A percentile compares a stretch with the other conserved stretches of the same genome.
phyloP scores from a whole-genome alignment of 768 basidiomycete species.

The Leccinum subgranulosum region DNA sequence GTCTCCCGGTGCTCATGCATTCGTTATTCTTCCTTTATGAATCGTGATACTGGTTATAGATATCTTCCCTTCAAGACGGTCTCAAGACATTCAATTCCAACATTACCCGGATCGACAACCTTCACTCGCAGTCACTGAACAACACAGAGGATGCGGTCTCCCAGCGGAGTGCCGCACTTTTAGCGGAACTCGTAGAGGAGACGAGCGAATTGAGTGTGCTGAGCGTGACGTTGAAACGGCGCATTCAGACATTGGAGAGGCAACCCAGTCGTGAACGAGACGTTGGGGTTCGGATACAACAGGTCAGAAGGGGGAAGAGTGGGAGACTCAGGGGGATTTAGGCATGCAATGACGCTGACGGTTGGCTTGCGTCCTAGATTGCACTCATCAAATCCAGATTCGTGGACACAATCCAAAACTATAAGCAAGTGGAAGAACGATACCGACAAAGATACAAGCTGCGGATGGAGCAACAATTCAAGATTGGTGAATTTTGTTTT shows the following conservation, averaged over 20 bases:
- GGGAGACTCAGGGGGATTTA: background rate
- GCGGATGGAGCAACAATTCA: slow-evolving; percentile 81
- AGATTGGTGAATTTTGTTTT: slow-evolving; percentile 55
- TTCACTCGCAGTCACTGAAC: slow-evolving; percentile 75
- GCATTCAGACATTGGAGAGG: slow-evolving; percentile 68
- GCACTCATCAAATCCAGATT: slow-evolving; percentile 72
- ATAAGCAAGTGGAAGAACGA: slow-evolving; percentile 79
- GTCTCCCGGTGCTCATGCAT: background rate
- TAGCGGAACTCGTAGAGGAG: slow-evolving; percentile 70
- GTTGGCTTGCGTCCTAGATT: slow-evolving; percentile 36
- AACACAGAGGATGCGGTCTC: slow-evolving; percentile 68
- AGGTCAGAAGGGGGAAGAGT: slow-evolving; percentile 41
- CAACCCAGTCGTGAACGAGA: slow-evolving; percentile 62
- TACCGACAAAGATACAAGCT: slow-evolving; percentile 76
- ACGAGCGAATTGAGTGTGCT: slow-evolving; percentile 52
- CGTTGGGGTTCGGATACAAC: slow-evolving; percentile 72
- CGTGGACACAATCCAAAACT: slow-evolving; percentile 83
- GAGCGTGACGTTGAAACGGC: slow-evolving; percentile 63
- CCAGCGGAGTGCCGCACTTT: slow-evolving; percentile 55
- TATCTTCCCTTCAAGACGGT: slow-evolving; percentile 70
- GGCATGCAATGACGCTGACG: slow-evolving; percentile 13
- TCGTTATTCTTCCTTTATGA: background rate
- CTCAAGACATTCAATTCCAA: slow-evolving; percentile 68
- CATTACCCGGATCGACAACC: slow-evolving; percentile 62
- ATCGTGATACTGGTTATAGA: slow-evolving; percentile 38